Percentiles rank a stretch among this genome's conserved stretches.
These are phyloP conservation scores for Penicillium maclennaniae DNA, from an alignment of 495 filamentous ascomycete genomes.

Conservation along the genomic window DNA sequence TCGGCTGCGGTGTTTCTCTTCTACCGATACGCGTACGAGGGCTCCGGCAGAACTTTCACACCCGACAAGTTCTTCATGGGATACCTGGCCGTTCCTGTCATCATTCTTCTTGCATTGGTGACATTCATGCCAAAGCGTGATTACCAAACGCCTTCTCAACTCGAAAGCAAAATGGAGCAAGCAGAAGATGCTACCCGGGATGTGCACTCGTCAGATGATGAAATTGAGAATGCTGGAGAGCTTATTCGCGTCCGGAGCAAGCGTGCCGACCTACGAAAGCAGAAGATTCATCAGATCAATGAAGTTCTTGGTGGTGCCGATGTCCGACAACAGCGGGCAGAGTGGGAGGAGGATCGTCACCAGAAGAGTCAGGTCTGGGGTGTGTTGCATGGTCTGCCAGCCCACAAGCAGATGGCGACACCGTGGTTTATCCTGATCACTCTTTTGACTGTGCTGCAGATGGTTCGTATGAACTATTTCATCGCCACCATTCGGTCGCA, in stretches of 20 bases:
- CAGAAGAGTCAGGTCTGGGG: constrained; percentile 64
- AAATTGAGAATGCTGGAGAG: constrained; percentile 41
- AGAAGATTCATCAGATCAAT: constrained; percentile 63
- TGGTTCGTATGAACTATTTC: constrained; percentile 96
- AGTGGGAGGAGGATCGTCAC: constrained; percentile 53
- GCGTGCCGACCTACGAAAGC: constrained; percentile 57
- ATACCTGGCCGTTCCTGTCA: constrained; percentile 56
- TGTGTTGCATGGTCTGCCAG: constrained; percentile 71
- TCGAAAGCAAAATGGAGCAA: constrained; percentile 61
- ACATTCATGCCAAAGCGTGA: constrained; percentile 59
- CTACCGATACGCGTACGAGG: constrained; percentile 58
- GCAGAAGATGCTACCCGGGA: constrained; percentile 40
- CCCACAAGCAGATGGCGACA: constrained; percentile 68
- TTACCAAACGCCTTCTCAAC: constrained; percentile 57
- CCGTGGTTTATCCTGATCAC: constrained; percentile 93
- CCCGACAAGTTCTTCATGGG: constrained; percentile 61
- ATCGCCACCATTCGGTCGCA: constrained; percentile 86
- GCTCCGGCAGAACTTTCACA: constrained; percentile 43
- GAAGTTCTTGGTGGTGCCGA: constrained; percentile 59
- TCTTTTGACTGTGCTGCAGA: constrained; percentile 88
- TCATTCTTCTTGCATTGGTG: constrained; percentile 52
- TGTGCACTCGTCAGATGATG: constrained; percentile 62
- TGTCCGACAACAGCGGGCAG: constrained; percentile 45
- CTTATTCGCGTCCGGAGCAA: constrained; percentile 51
- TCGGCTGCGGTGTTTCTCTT: constrained; percentile 65